phyloP scores from a whole-genome alignment of 768 basidiomycete species.

The Boletus reticuloceps region DNA sequence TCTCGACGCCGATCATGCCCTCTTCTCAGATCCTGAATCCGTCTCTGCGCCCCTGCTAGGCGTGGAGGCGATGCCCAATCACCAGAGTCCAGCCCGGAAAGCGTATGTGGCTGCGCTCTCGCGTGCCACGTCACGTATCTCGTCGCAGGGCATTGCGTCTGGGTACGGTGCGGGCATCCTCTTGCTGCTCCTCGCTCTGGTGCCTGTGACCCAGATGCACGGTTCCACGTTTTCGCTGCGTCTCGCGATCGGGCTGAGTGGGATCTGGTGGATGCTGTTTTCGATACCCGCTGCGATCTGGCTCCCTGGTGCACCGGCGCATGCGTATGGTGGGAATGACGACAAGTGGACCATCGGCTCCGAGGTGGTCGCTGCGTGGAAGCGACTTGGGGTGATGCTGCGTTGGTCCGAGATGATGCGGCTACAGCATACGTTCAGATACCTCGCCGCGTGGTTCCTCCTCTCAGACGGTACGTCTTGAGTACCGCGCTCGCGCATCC shows the following conservation, averaged over 20 bases:
- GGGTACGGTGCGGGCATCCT: constrained; percentile 85
- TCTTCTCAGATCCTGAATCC: constrained; percentile 19
- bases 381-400: constrained; percentile 71
- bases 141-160: constrained; percentile 80
- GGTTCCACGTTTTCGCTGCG: constrained; percentile 79
- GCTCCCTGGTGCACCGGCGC: constrained; percentile 54
- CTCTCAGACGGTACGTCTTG: constrained; percentile 75
- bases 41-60: constrained; percentile 39
- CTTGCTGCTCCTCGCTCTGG: constrained; percentile 65
- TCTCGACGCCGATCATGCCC: constrained; percentile 5
- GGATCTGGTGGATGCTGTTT: constrained; percentile 85
- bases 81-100: constrained; percentile 22
- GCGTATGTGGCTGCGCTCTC: constrained; percentile 62
- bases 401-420: constrained; percentile 67
- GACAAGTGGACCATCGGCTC: constrained; percentile 42
- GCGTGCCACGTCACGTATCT: constrained; percentile 76
- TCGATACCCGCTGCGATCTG: constrained; percentile 76
- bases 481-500: not conserved
- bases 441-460: constrained; percentile 92
- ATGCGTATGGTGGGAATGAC: constrained; percentile 9
- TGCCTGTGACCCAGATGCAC: constrained; percentile 72
- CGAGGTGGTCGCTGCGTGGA: constrained; percentile 74
- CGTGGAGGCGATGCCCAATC: not conserved
- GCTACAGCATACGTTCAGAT: constrained; percentile 82
- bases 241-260: constrained; percentile 81